Percentiles rank a stretch among this genome's conserved stretches.
phyloP scores from a whole-genome alignment of 176 grass and related monocot genomes.

The Zoysia pacifica region DNA sequence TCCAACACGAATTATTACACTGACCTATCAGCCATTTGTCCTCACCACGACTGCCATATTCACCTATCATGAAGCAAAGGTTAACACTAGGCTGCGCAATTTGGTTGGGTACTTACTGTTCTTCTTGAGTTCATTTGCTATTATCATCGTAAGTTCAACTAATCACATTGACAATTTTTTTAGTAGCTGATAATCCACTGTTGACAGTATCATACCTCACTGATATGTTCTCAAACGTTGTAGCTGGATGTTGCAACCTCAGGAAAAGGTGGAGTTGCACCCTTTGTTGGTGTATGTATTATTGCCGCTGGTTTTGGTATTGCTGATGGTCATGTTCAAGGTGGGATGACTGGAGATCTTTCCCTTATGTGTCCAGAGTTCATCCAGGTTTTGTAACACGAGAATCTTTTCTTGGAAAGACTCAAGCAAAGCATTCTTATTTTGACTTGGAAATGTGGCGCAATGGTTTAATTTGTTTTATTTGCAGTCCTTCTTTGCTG shows the following conservation, averaged over 20 bases:
- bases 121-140: not conserved
- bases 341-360: constrained; percentile 25
- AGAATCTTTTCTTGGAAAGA: no score
- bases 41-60: constrained; percentile 42
- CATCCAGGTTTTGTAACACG: not conserved
- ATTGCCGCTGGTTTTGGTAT: constrained; percentile 6
- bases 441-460: not conserved
- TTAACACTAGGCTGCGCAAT: constrained; percentile 24
- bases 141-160: constrained; percentile 8
- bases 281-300: constrained; percentile 10
- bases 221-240: not conserved
- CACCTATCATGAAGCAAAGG: constrained; percentile 29
- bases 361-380: constrained; percentile 33
- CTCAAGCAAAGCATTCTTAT: no score
- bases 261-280: not conserved
- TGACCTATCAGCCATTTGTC: constrained; percentile 74
- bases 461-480: not conserved
- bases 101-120: constrained; percentile 18
- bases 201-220: no score
- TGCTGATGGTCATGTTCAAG: constrained; percentile 21
- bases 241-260: constrained; percentile 21
- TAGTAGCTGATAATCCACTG: no score
- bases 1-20: constrained; percentile 57
- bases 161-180: not conserved
- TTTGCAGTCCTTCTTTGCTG: constrained; percentile 23